A percentile compares a stretch with the other conserved stretches of the same genome.
Evolutionary conservation across 148 eudicot genomes (phyloP).

Genomic region (Camellia granthamiana): DNA sequence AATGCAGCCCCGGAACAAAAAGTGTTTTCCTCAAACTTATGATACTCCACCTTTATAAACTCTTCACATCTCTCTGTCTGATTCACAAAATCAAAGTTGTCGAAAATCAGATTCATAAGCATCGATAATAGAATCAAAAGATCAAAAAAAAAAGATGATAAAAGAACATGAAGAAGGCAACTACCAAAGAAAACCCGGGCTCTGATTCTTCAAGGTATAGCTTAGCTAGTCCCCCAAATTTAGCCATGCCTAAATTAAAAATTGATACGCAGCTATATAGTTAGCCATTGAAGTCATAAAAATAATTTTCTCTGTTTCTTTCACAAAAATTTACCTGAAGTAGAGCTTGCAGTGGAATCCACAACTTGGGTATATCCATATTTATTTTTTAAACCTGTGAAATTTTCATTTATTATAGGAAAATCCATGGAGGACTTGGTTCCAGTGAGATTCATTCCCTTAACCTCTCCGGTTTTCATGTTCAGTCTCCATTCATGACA

Average conservation of each 20-base stretch:
- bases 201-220: slow-evolving; percentile 28
- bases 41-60: slow-evolving; percentile 36
- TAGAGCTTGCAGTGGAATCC: slow-evolving; percentile 31
- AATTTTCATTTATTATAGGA: slow-evolving; percentile 41
- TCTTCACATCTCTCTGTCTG: neutral
- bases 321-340: slow-evolving; percentile 23
- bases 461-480: slow-evolving; percentile 36
- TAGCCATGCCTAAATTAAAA: slow-evolving; percentile 31
- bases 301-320: neutral
- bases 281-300: neutral
- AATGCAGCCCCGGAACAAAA: slow-evolving; percentile 46
- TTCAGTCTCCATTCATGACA: slow-evolving; percentile 44
- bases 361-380: slow-evolving; percentile 34
- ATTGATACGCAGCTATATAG: no score
- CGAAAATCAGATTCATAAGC: no score
- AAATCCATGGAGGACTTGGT: slow-evolving; percentile 33
- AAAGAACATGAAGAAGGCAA: no score
- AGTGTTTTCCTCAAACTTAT: slow-evolving; percentile 29
- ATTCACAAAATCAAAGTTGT: no score
- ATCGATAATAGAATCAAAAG: no score
- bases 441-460: slow-evolving; percentile 34
- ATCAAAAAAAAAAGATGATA: no score
- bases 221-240: slow-evolving; percentile 43
- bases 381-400: slow-evolving; percentile 21
- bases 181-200: no score